Percentiles rank a stretch among this genome's conserved stretches.
Evolutionary conservation across 768 basidiomycete species (phyloP).

Genomic region (Tricholoma hemisulphureum): DNA sequence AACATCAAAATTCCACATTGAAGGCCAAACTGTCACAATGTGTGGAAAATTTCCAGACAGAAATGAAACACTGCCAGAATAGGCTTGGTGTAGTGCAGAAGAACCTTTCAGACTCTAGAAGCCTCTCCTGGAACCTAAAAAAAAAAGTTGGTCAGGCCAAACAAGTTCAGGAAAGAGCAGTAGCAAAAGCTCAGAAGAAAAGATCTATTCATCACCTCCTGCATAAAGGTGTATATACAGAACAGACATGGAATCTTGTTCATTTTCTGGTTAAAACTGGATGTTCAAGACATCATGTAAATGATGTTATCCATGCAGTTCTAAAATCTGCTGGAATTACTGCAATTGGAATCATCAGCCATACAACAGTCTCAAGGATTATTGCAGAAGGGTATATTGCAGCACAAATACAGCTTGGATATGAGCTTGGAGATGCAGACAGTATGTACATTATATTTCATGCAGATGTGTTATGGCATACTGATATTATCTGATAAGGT

Average conservation of each 20-base stretch:
- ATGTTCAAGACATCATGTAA: conserved; percentile 7
- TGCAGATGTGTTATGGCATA: no score
- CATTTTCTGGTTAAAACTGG: neutral
- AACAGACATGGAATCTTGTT: neutral
- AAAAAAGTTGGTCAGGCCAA: neutral
- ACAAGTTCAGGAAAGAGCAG: neutral
- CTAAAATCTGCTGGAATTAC: conserved; percentile 8
- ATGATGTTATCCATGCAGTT: conserved; percentile 7
- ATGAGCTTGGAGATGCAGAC: conserved; percentile 5
- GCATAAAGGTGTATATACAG: neutral
- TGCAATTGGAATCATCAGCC: conserved; percentile 9
- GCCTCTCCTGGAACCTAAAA: neutral
- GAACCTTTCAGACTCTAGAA: neutral
- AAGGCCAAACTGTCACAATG: neutral
- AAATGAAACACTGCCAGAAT: neutral
- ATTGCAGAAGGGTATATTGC: conserved; percentile 17
- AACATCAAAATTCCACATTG: neutral
- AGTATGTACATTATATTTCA: neutral
- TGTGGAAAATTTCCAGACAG: neutral
- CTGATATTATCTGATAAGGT: no score
- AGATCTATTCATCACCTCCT: neutral
- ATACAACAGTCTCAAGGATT: conserved; percentile 10
- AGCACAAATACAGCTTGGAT: conserved; percentile 16
- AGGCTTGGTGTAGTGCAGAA: neutral
- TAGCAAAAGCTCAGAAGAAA: neutral